Percentiles rank a stretch among this genome's conserved stretches.
Conservation (phyloP, 73 alveolate genomes). For the Paramecium pentaurelia region DNA sequence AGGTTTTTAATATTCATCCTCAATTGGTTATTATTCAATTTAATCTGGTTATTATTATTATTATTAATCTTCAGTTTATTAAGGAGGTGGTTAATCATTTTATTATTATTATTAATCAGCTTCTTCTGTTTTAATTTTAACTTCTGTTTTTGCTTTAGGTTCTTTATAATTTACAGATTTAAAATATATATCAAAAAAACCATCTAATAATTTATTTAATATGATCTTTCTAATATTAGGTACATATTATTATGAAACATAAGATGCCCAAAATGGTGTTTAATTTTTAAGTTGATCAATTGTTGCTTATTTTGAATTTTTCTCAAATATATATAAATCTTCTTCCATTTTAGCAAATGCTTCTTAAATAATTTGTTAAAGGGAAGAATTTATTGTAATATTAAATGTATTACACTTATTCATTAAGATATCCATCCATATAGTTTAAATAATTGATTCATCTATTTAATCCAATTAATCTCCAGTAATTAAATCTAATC, state of each 20-base stretch:
- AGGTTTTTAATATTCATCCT: slow-evolving; percentile 42
- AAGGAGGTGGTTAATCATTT: neutral
- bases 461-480: slow-evolving; percentile 2
- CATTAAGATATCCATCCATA: slow-evolving; percentile 33
- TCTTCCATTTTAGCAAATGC: slow-evolving; percentile 19
- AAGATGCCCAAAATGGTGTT: neutral
- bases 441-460: neutral
- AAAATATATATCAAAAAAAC: slow-evolving; percentile 10
- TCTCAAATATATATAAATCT: slow-evolving; percentile 13
- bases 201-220: neutral
- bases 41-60: neutral
- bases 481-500: slow-evolving; percentile 28
- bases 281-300: neutral
- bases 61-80: neutral
- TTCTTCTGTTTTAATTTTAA: slow-evolving; percentile 23
- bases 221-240: neutral
- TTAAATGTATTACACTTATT: neutral
- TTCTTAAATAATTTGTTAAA: neutral
- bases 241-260: neutral
- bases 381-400: neutral
- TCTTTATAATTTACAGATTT: slow-evolving; percentile 40
- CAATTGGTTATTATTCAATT: neutral
- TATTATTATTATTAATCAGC: neutral
- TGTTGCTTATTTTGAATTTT: neutral
- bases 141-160: neutral